Evolutionary conservation across 2,329 filamentous ascomycete genomes (phyloP).

Genomic region (Nannizzia gypsea): DNA sequence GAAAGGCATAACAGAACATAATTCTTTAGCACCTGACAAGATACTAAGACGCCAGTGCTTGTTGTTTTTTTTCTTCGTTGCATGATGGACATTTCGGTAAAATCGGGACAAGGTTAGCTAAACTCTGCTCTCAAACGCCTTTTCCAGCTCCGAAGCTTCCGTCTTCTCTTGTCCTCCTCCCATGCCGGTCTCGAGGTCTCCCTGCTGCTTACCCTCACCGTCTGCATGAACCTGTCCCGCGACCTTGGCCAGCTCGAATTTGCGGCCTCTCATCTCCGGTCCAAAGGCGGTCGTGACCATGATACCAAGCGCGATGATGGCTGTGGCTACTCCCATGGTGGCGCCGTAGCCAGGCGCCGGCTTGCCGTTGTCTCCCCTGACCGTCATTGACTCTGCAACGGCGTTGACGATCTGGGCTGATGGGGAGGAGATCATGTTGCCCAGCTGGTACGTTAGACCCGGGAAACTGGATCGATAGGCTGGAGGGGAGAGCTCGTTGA

Average conservation of each 20-base stretch:
- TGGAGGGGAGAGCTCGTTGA: conserved; percentile 54
- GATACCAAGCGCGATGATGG: conserved; percentile 62
- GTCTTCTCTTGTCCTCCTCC: neutral
- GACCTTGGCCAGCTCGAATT: conserved; percentile 51
- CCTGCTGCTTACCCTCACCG: neutral
- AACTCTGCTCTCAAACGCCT: neutral
- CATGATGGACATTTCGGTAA: no score
- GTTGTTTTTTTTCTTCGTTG: no score
- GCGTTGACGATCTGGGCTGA: conserved; percentile 69
- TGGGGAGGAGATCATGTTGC: conserved; percentile 49
- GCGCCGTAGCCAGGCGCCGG: conserved; percentile 59
- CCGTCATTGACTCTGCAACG: conserved; percentile 50
- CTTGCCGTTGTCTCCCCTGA: conserved; percentile 45
- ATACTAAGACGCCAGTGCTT: no score
- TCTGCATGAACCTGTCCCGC: conserved; percentile 28
- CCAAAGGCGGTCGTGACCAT: conserved; percentile 56
- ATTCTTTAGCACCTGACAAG: no score
- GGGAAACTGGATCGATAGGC: conserved; percentile 53
- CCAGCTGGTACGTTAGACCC: conserved; percentile 52
- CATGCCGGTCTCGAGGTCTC: neutral
- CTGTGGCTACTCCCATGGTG: conserved; percentile 63
- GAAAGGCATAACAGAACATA: no score
- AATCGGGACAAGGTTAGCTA: no score
- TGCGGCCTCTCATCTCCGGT: conserved; percentile 59
- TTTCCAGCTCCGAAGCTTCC: neutral